phyloP scores from a whole-genome alignment of 306 rosid species.

The Sicyos edulis region DNA sequence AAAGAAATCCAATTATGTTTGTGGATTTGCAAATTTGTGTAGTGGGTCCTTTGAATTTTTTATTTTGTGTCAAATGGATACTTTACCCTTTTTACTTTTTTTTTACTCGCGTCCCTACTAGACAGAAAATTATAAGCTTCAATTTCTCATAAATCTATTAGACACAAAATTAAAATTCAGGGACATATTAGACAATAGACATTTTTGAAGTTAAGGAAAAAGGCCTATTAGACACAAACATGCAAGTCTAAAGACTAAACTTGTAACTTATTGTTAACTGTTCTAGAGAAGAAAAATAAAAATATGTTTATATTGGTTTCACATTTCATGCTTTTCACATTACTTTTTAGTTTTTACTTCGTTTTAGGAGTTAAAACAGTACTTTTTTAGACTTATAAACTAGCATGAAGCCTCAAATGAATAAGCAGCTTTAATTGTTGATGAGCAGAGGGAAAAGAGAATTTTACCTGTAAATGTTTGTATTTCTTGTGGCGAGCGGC shows the following conservation, averaged over 20 bases:
- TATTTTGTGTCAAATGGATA: no score
- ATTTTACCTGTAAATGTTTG: constrained; percentile 61
- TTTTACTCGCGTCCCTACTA: background rate
- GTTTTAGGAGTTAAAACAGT: background rate
- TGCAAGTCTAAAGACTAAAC: no score
- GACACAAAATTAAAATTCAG: no score
- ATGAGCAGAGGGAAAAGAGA: constrained; percentile 10
- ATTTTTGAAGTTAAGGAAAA: no score
- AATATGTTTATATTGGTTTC: background rate
- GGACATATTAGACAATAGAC: no score
- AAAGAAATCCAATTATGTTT: background rate
- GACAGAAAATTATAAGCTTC: background rate
- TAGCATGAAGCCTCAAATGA: background rate
- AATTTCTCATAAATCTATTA: no score
- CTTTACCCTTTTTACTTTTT: no score
- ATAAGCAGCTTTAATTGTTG: constrained; percentile 8
- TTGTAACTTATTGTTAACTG: no score
- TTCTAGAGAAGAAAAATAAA: background rate
- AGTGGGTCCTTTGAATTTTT: no score
- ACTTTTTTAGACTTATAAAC: background rate
- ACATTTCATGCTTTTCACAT: background rate
- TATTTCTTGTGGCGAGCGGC: constrained; percentile 87
- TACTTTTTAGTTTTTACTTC: background rate
- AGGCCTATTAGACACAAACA: background rate
- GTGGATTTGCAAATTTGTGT: no score